Base-by-base conservation (phyloP, 75 land plant genomes). In the Picea sitchensis region DNA sequence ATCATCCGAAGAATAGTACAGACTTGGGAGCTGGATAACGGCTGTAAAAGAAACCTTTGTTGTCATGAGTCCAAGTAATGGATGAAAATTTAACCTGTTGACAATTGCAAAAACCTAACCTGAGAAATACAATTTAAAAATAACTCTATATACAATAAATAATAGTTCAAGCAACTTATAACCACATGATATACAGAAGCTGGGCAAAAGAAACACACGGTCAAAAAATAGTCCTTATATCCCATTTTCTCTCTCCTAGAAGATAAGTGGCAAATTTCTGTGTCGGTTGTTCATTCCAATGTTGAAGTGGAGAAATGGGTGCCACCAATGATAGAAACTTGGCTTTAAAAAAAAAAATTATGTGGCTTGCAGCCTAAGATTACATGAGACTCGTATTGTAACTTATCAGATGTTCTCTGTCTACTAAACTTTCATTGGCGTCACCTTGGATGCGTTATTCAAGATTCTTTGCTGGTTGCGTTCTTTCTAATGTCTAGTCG, bases 31-130 rank as follows among this genome's bases (percentile, higher is more conserved):
- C 87, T 14, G 99, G 99, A 83, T 87, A 98, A 7, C 98, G 94
- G 72, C 94, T 83, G 76, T 98, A 98, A 86, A 98, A 98, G 78
- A 98, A 98, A 3, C 99, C 99, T 87, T 90, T 98, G 86, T 88
- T 82, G 79, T 98, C 99, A 87, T 89, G 93, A 1, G 98, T 98
- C 99, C 99, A 98, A 61, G 84, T 79, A 73, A 95, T 87, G 47
- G 85, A 74, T 20, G 96, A 89, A 82, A 98, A 98, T 77, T 98
- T 98, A 13, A 96, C 98, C 99, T 98, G 92, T 74, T 51, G 2
- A 51, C 12, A 51, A 9, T 51, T 51, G 56, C 56, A 51, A 51
- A 51, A 51, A 9, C 12, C 12, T 51, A 51, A 51, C 11, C 11
- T 51, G 56, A 44, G 56, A 0, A 17, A 18, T n/a, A 44, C 9